Percentiles rank a stretch among this genome's conserved stretches.
phyloP scores from a whole-genome alignment of 768 basidiomycete genomes.

The Scleroderma bovista region DNA sequence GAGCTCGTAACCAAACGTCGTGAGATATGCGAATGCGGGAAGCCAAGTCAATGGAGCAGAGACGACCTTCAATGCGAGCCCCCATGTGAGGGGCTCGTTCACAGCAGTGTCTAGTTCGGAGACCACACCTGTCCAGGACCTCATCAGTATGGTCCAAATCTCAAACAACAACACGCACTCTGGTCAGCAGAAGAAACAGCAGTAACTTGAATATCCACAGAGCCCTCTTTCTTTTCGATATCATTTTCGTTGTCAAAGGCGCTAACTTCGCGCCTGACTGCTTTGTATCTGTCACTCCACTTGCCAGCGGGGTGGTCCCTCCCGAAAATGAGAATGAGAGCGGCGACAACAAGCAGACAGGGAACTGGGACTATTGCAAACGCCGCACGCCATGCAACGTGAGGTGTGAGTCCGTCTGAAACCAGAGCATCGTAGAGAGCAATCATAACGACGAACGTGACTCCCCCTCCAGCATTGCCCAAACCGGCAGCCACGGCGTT shows the following conservation, averaged over 20 bases:
- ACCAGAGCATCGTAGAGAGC: conserved; percentile 40
- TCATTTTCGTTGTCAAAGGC: conserved; percentile 12
- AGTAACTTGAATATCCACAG: conserved; percentile 19
- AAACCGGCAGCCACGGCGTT: conserved; percentile 55
- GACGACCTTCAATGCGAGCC: conserved; percentile 29
- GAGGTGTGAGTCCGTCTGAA: conserved; percentile 31
- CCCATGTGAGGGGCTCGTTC: conserved; percentile 38
- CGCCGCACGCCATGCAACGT: conserved; percentile 48
- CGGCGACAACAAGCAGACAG: conserved; percentile 39
- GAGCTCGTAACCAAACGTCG: conserved; percentile 55
- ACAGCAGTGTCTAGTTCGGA: conserved; percentile 41
- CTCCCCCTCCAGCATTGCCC: conserved; percentile 47
- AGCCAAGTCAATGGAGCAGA: conserved; percentile 47
- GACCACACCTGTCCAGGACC: conserved; percentile 11
- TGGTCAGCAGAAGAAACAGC: conserved; percentile 5
- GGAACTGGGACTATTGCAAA: conserved; percentile 57
- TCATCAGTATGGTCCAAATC: no score
- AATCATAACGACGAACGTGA: conserved; percentile 54
- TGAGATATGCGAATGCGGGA: conserved; percentile 46
- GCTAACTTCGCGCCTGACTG: conserved; percentile 22
- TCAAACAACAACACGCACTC: no score
- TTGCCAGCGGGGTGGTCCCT: conserved; percentile 50
- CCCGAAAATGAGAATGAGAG: conserved; percentile 38
- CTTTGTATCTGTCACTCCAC: conserved; percentile 44
- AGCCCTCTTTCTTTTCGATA: conserved; percentile 18